Evolutionary conservation across 345 rosid genomes (phyloP), one percentile per base, ranked within the genome.

Genomic region (Dipteronia sinensis): DNA sequence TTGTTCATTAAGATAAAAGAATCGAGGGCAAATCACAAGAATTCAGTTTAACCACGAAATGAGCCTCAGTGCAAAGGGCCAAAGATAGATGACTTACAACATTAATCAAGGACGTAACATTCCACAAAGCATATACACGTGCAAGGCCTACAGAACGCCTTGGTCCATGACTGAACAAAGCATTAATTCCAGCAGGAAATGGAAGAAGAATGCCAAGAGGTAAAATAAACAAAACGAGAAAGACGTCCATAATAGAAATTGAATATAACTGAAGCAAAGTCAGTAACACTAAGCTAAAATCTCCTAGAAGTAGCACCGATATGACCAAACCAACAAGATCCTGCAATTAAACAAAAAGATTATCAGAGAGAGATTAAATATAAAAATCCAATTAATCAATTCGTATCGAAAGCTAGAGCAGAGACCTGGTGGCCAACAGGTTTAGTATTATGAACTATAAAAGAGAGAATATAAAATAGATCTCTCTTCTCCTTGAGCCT

Each of bases 321-420:
- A 97, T 97, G 77, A 94, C 94, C 87, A 97, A 85, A 80, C 99
- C 99, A 84, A 97, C 99, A 84, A 97, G 94, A 87, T 97, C 99
- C 99, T 97, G 93, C 87, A 85, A 47, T 42, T 63, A 72, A 17
- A 75, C 46, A 67, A 81, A 42, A 67, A 42, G 66, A 75, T 29
- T 61, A 47, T 66, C 23, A 34, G 74, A 44, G 27, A 65, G 64
- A 51, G 65, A 65, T 72, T 16, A 65, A 66, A 79, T 47, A 19
- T 77, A 55, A 15, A 46, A 10, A 20, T 17, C 20, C 42, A 9
- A 29, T 75, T 11, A 31, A 74, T 7, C 27, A n/a, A 53, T 47
- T 66, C 25, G n/a, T 23, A 46, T 63, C 53, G 47, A 31, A 75
- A 76, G 67, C 29, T 3, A n/a, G 29, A 3, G 42, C 31, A 71